Evolutionary conservation across 2,329 filamentous ascomycete genomes (phyloP).

Genomic region (Bipolaris zeicola): DNA sequence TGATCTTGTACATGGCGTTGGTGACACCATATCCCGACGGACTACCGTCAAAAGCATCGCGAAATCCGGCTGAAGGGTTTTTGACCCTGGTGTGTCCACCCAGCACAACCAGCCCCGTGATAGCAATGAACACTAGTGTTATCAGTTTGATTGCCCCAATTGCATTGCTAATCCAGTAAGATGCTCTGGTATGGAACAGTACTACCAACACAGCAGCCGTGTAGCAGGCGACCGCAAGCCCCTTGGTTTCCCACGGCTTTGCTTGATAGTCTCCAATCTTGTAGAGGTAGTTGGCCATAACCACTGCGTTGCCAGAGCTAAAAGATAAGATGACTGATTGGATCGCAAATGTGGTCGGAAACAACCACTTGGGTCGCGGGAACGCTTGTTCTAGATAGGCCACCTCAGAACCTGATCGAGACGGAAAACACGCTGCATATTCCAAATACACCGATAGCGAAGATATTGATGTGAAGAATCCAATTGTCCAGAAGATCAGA

Average conservation of each 20-base stretch:
- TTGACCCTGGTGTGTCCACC: conserved; percentile 23
- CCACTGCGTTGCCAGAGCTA: conserved; percentile 39
- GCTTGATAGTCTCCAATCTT: conserved; percentile 33
- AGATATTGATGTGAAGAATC: conserved; percentile 35
- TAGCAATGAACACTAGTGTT: conserved; percentile 62
- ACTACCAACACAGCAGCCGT: conserved; percentile 31
- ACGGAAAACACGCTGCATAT: conserved; percentile 36
- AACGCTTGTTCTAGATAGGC: conserved; percentile 41
- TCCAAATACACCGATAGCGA: conserved; percentile 36
- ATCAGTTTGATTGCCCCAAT: conserved; percentile 60
- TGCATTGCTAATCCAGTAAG: conserved; percentile 37
- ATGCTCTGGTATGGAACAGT: conserved; percentile 32
- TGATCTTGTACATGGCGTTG: conserved; percentile 38
- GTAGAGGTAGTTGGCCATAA: conserved; percentile 40
- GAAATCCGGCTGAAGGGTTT: background rate
- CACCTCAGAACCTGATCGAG: conserved; percentile 38
- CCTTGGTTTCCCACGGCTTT: conserved; percentile 38
- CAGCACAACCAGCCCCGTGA: conserved; percentile 39
- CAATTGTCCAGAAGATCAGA: conserved; percentile 38
- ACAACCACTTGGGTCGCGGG: conserved; percentile 35
- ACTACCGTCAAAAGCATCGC: background rate
- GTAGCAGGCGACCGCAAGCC: conserved; percentile 36
- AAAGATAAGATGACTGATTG: conserved; percentile 39
- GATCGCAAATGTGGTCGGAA: conserved; percentile 39
- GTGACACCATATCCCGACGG: background rate